These are phyloP conservation scores for Pythium angustatum DNA, from an alignment of 352 stramenopile genomes.

Conservation along the genomic window DNA sequence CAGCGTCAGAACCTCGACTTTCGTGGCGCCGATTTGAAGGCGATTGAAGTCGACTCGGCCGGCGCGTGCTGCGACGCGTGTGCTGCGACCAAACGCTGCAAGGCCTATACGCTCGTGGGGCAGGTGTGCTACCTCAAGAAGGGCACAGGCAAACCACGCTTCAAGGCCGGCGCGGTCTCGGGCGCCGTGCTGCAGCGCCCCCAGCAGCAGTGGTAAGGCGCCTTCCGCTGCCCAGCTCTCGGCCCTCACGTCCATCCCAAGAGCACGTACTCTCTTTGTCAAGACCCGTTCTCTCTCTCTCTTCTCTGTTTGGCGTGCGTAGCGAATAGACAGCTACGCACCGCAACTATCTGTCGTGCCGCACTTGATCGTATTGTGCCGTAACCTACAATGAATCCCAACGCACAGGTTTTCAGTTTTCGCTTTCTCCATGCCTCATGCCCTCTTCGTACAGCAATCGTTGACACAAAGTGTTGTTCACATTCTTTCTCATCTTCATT, in stretches of 20 bases:
- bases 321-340: conserved; percentile 18
- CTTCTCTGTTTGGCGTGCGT: conserved; percentile 1
- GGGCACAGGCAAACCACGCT: conserved; percentile 29
- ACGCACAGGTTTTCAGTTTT: too few relatives aligned
- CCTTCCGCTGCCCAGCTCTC: not conserved
- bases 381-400: not conserved
- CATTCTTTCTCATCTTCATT: too few relatives aligned
- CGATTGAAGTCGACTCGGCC: conserved; percentile 36
- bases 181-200: conserved; percentile 15
- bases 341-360: not conserved
- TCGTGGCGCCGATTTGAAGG: conserved; percentile 50
- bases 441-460: too few relatives aligned
- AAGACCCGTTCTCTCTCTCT: not conserved
- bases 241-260: too few relatives aligned
- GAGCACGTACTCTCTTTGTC: not conserved
- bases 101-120: conserved; percentile 57
- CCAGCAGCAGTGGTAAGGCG: conserved; percentile 10
- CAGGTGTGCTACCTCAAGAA: conserved; percentile 64
- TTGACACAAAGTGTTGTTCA: too few relatives aligned
- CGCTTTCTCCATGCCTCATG: too few relatives aligned
- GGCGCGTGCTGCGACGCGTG: conserved; percentile 54
- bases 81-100: conserved; percentile 33
- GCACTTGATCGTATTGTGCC: not conserved
- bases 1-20: conserved; percentile 46
- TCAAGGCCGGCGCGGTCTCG: conserved; percentile 39